Percentiles rank a stretch among this genome's conserved stretches.
phyloP scores from a whole-genome alignment of 2,329 filamentous ascomycete species.

The Fonsecaea nubica region DNA sequence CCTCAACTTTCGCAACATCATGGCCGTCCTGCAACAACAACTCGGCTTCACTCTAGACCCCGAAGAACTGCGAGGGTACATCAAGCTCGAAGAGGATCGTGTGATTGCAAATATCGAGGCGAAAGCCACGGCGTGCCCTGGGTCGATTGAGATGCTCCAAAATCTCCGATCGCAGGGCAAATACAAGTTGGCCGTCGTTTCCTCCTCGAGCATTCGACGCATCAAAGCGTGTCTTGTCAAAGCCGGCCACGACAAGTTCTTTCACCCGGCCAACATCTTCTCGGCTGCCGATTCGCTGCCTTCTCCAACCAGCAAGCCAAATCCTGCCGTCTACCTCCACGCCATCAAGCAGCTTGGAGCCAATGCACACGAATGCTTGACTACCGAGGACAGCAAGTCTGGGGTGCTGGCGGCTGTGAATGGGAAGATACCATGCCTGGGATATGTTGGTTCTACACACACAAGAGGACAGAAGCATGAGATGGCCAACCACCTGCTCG shows the following conservation, averaged over 20 bases:
- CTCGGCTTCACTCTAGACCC: slow-evolving; percentile 73
- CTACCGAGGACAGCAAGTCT: slow-evolving; percentile 88
- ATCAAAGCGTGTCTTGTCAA: slow-evolving; percentile 80
- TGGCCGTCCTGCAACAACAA: slow-evolving; percentile 75
- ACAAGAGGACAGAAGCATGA: slow-evolving; percentile 64
- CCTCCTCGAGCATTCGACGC: slow-evolving; percentile 77
- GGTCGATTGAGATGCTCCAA: slow-evolving; percentile 71
- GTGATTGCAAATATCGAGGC: slow-evolving; percentile 80
- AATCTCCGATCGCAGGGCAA: slow-evolving; percentile 66
- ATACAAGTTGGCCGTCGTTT: slow-evolving; percentile 81
- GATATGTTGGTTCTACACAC: slow-evolving; percentile 81
- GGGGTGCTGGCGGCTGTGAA: slow-evolving; percentile 78
- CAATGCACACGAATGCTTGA: slow-evolving; percentile 73
- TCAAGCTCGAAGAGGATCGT: slow-evolving; percentile 77
- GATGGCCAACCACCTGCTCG: slow-evolving; percentile 72
- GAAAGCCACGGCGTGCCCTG: slow-evolving; percentile 70
- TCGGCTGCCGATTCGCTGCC: slow-evolving; percentile 79
- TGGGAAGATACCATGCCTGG: slow-evolving; percentile 80
- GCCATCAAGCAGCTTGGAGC: slow-evolving; percentile 76
- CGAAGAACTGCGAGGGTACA: slow-evolving; percentile 75
- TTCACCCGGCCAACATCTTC: slow-evolving; percentile 76
- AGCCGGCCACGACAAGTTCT: slow-evolving; percentile 80
- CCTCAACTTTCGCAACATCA: slow-evolving; percentile 94
- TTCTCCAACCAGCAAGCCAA: slow-evolving; percentile 85
- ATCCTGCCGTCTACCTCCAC: slow-evolving; percentile 84